Base-by-base conservation (phyloP, 805 yeast species). In the Barnettozyma pratensis region DNA sequence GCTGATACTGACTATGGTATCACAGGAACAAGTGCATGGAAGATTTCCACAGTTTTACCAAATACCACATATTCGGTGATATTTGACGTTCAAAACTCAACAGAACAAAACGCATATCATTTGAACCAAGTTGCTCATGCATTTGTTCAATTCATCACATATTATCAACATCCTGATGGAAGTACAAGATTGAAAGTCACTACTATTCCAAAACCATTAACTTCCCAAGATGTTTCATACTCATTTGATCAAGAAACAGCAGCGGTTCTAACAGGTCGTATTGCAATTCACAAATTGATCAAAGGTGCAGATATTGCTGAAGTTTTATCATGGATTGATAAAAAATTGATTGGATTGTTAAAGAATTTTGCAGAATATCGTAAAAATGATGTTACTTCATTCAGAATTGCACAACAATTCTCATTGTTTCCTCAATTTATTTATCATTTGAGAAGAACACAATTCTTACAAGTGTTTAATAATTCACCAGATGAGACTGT, bases 401-500 rank as follows among this genome's bases (percentile, higher is more conserved):
- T 83, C 56, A 61, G 76, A 44, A 65, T 83, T 27, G 69, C 81
- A 4, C 67, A 72, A 10, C 67, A 69, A 35, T 74, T 77, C 57
- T 73, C 79, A 30, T 63, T 81, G 58, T 74, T 80, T 50, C 88
- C 89, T 7, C 87, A 82, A 60, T 83, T 81, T 63, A 69, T 83
- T 66, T 83, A 77, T 63, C 84, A 83, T 61, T 71, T 83, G 61
- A 71, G 87, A 63, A 73, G 89, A 56, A 81, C 87, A 1, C 81
- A 75, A 45, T 80, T 83, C 58, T 70, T 83, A 36, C 82, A 80
- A 56, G 80, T 83, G 19, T 83, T 83, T 67, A 81, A 81, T 59
- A 79, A 78, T 55, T 82, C 87, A 1, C 89, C 89, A 0, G 89
- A 83, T 66, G 89, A 83, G 63, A 81, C 89, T 6, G 73, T 81